Base-by-base conservation (phyloP, 2,329 filamentous ascomycete genomes). In the Aspergillus versicolor region DNA sequence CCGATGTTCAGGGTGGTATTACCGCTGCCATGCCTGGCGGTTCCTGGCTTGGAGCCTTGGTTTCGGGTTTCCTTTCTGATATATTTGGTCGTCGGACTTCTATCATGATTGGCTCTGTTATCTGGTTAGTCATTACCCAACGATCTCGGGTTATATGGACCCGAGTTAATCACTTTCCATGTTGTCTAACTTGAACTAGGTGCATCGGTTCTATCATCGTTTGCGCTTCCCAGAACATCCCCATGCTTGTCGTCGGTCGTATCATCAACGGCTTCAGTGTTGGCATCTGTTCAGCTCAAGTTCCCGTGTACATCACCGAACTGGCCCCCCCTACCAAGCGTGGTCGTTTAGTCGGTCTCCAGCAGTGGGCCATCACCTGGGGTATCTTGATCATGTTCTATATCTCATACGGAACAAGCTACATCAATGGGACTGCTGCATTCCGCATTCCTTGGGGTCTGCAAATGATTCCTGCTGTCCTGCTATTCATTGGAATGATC, bases 321-420 rank as follows among this genome's bases (percentile, higher is more conserved):
- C 78, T 90, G 17, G 87, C 82, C 24, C 80, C 79, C 30, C 81
- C 81, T 2, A 76, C 74, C 52, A 82, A 79, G 66, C 78, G 82
- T 65, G 82, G 82, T 15, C 81, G 85, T 43, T 79, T 92, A 34
- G 87, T 92, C 15, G 85, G 87, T 52, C 82, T 84, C 43, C 88
- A 91, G 70, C 88, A 91, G 70, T 88, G 87, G 79, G 86, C 88
- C 21, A 90, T 92, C 58, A 89, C 88, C 62, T 89, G 81, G 81
- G 86, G 84, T 62, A 88, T 88, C 61, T 67, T 88, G 61, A 85
- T 88, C 73, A 88, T 88, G 84, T 88, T 88, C 76, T 87, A 72
- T 68, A 83, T 89, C 70, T 82, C 82, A 21, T 76, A 74, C 66
- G 88, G 86, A 21, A 85, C 83, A 70, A 84, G 82, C 54, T 85